These are phyloP conservation scores for Geosmithia morbida DNA, from an alignment of 2,329 filamentous ascomycete genomes.

Conservation along the genomic window DNA sequence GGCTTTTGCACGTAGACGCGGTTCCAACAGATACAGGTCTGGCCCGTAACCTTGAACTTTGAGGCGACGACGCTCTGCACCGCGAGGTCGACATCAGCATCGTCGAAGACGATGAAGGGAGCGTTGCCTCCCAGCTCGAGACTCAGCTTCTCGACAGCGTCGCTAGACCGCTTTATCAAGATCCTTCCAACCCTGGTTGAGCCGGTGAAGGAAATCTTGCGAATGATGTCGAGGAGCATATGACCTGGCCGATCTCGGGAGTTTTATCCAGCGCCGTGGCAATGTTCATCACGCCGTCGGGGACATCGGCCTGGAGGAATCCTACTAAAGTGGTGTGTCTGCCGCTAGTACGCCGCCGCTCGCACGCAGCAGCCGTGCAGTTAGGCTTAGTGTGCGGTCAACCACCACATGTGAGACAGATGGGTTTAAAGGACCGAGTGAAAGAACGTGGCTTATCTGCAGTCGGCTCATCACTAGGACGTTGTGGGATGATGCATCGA, in stretches of 20 bases:
- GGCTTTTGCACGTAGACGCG: slow-evolving; percentile 24
- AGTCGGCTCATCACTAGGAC: too few relatives aligned
- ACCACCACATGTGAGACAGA: too few relatives aligned
- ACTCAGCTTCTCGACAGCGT: slow-evolving; percentile 54
- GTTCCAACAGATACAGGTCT: slow-evolving; percentile 46
- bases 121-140: slow-evolving; percentile 49
- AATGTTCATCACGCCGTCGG: slow-evolving; percentile 72
- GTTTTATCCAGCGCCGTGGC: slow-evolving; percentile 62
- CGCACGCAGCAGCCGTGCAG: too few relatives aligned
- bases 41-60: slow-evolving; percentile 55
- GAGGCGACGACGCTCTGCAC: slow-evolving; percentile 47
- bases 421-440: too few relatives aligned
- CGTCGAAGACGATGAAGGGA: slow-evolving; percentile 42
- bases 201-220: slow-evolving; percentile 59
- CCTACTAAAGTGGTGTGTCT: too few relatives aligned
- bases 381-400: too few relatives aligned
- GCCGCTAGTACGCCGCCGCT: too few relatives aligned
- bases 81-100: slow-evolving; percentile 51
- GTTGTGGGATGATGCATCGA: too few relatives aligned
- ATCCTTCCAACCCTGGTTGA: slow-evolving; percentile 24
- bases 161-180: slow-evolving; percentile 52
- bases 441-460: too few relatives aligned
- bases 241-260: slow-evolving; percentile 52
- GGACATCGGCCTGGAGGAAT: slow-evolving; percentile 67
- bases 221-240: slow-evolving; percentile 21